phyloP scores from a whole-genome alignment of 371 early-diverging fungal species.

The Lichtheimia ornata region DNA sequence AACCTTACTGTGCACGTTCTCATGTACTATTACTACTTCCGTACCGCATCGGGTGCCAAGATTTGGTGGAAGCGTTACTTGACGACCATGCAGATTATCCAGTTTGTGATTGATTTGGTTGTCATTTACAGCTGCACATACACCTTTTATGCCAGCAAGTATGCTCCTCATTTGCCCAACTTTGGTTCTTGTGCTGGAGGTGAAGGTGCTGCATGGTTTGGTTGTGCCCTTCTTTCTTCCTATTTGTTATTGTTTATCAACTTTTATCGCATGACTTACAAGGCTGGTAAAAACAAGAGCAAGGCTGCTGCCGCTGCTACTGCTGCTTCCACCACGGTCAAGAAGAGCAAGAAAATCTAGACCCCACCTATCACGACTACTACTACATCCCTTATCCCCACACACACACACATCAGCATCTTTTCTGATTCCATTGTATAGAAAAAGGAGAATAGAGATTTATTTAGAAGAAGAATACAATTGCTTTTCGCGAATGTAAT shows the following conservation, averaged over 20 bases:
- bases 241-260: constrained; percentile 85
- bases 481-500: constrained; percentile 8
- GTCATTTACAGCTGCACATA: constrained; percentile 76
- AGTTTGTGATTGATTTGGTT: constrained; percentile 81
- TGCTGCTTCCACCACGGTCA: constrained; percentile 5
- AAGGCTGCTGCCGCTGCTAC: constrained; percentile 11
- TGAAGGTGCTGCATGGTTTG: constrained; percentile 75
- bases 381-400: background rate
- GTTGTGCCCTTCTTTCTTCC: constrained; percentile 72
- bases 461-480: constrained; percentile 11
- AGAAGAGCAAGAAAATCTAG: constrained; percentile 23
- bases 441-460: background rate
- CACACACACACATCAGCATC: background rate
- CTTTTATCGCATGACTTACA: constrained; percentile 84
- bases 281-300: constrained; percentile 25
- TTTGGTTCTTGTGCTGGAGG: constrained; percentile 76
- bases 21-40: constrained; percentile 91
- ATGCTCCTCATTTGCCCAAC: constrained; percentile 64
- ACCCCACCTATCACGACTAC: background rate
- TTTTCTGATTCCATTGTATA: background rate
- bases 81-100: constrained; percentile 85
- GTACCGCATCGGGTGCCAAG: constrained; percentile 75
- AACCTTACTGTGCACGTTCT: constrained; percentile 88
- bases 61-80: constrained; percentile 91
- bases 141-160: constrained; percentile 66